A percentile compares a stretch with the other conserved stretches of the same genome.
Evolutionary conservation across 495 filamentous ascomycete species (phyloP).

Genomic region (Evansstolkia leycettana): DNA sequence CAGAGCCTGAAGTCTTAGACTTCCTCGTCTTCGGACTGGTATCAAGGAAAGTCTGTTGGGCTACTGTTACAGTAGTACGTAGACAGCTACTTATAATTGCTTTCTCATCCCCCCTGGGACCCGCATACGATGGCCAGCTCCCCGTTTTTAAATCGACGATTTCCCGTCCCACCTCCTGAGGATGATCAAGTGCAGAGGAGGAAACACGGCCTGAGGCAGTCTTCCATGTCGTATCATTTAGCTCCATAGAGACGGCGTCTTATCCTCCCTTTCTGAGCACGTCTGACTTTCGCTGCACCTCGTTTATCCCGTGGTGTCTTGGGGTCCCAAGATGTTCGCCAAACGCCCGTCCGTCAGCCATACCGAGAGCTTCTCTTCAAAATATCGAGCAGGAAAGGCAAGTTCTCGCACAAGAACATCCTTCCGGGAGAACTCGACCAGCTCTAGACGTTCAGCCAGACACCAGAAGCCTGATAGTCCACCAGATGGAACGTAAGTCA

Average conservation of each 20-base stretch:
- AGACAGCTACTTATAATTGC: neutral
- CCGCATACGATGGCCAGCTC: neutral
- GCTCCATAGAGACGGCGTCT: too few species aligned
- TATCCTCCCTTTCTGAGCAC: neutral
- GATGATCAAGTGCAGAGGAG: neutral
- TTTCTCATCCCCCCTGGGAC: neutral
- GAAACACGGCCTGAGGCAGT: neutral
- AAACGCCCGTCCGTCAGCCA: constrained; percentile 17
- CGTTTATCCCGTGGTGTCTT: neutral
- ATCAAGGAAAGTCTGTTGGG: too few species aligned
- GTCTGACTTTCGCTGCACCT: neutral
- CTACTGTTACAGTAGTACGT: too few species aligned
- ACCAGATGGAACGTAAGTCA: constrained; percentile 28
- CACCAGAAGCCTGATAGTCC: constrained; percentile 21
- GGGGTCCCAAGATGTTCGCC: constrained; percentile 16
- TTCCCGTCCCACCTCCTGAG: neutral
- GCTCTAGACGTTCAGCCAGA: constrained; percentile 16
- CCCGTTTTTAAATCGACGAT: neutral
- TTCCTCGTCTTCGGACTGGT: too few species aligned
- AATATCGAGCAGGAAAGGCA: constrained; percentile 34
- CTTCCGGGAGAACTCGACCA: constrained; percentile 15
- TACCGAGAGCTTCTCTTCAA: constrained; percentile 28
- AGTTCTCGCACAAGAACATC: constrained; percentile 19
- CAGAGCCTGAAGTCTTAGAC: neutral
- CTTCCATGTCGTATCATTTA: too few species aligned